phyloP scores from a whole-genome alignment of 805 yeast genomes.

The Blastobotrys muscicola region DNA sequence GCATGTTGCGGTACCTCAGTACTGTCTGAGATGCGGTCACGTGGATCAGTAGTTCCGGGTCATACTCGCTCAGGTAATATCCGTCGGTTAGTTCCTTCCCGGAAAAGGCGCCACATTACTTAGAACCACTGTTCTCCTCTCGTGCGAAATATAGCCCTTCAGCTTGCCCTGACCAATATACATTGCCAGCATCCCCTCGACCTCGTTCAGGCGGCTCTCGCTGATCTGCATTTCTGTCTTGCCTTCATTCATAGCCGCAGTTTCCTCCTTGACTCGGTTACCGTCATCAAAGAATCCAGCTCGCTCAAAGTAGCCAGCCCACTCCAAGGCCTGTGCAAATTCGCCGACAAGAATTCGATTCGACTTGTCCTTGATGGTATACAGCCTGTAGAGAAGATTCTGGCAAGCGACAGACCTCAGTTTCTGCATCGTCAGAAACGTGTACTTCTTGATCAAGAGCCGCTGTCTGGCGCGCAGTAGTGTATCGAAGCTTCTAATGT shows the following conservation, averaged over 20 bases:
- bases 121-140: slow-evolving; percentile 61
- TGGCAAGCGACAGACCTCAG: slow-evolving; percentile 43
- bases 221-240: slow-evolving; percentile 1
- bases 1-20: too few species aligned
- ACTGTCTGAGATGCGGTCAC: too few species aligned
- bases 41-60: too few species aligned
- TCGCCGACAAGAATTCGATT: slow-evolving; percentile 32
- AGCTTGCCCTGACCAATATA: slow-evolving; percentile 50
- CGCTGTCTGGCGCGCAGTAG: slow-evolving; percentile 37
- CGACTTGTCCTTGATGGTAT: slow-evolving; percentile 19
- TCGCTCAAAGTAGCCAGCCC: slow-evolving; percentile 15
- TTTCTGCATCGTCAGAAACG: slow-evolving; percentile 50
- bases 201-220: slow-evolving; percentile 36
- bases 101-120: slow-evolving; percentile 74
- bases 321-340: slow-evolving; percentile 36
- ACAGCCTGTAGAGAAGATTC: slow-evolving; percentile 39
- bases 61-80: too few species aligned
- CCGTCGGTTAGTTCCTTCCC: not conserved
- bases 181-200: slow-evolving; percentile 62
- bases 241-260: too few species aligned
- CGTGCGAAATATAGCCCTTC: slow-evolving; percentile 77
- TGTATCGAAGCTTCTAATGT: slow-evolving; percentile 42
- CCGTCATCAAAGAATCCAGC: slow-evolving; percentile 6
- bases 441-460: slow-evolving; percentile 45
- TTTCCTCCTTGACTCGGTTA: not conserved